Evolutionary conservation across 257 asterid genomes (phyloP).

Genomic region (Gentiana dahurica): DNA sequence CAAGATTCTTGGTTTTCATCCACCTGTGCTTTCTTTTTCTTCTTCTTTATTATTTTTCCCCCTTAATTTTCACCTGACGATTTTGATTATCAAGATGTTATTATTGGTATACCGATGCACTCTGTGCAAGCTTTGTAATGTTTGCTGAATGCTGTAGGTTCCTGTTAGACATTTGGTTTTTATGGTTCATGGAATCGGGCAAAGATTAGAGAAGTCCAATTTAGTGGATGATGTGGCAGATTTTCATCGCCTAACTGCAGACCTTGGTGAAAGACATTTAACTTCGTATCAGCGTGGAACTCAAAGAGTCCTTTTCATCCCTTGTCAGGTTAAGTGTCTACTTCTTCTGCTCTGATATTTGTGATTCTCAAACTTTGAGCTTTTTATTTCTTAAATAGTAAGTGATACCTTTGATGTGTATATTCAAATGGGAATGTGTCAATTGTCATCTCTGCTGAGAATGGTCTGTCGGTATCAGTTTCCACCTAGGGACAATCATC

Average conservation of each 20-base stretch:
- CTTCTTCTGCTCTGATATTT: not conserved
- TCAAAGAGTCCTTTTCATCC: slow-evolving; percentile 87
- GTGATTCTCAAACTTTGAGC: not conserved
- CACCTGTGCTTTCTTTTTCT: no score
- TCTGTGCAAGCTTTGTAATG: no score
- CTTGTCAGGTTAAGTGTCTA: slow-evolving; percentile 64
- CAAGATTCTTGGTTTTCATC: no score
- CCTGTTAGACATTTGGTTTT: slow-evolving; percentile 91
- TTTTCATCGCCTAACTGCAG: slow-evolving; percentile 67
- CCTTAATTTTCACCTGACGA: not conserved
- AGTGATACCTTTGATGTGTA: no score
- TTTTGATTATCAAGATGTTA: no score
- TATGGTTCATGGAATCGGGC: slow-evolving; percentile 99
- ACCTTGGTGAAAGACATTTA: slow-evolving; percentile 75
- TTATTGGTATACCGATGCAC: no score
- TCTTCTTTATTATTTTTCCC: not conserved
- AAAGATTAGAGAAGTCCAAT: slow-evolving; percentile 93
- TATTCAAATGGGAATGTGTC: no score
- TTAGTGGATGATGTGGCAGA: slow-evolving; percentile 90
- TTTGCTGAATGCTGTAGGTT: slow-evolving; percentile 40
- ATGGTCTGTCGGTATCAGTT: no score
- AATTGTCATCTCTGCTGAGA: no score
- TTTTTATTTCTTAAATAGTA: no score
- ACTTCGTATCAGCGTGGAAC: slow-evolving; percentile 77
- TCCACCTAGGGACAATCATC: no score